phyloP scores from a whole-genome alignment of 257 asterid species.

The Lycium barbarum region DNA sequence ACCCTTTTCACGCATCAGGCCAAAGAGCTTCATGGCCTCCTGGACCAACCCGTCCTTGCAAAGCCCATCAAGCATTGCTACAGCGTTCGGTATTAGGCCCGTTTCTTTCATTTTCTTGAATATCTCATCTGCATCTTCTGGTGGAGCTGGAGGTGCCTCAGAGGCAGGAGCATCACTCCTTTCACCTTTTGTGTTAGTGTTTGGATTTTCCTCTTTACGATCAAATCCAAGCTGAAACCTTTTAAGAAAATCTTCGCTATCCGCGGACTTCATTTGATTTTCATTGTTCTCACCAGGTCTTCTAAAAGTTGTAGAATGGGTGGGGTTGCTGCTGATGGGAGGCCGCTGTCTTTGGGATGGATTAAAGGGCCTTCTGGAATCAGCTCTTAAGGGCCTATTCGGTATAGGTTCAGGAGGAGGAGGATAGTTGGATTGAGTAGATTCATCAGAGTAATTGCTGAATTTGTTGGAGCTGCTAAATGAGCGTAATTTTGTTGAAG shows the following conservation, averaged over 20 bases:
- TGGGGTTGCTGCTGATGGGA: constrained; percentile 20
- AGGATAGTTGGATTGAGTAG: constrained; percentile 3
- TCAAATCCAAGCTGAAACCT: constrained; percentile 74
- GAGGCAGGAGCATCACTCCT: constrained; percentile 26
- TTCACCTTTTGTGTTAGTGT: constrained; percentile 31
- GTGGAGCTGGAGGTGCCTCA: constrained; percentile 46
- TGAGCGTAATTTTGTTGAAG: neutral
- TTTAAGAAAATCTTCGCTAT: constrained; percentile 63
- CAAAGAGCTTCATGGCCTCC: constrained; percentile 86
- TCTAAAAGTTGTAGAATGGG: constrained; percentile 14
- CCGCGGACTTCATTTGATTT: constrained; percentile 37
- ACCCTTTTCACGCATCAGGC: constrained; percentile 85
- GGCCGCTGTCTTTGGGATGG: constrained; percentile 36
- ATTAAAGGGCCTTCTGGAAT: constrained; percentile 34
- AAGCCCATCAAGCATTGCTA: constrained; percentile 89
- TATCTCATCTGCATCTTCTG: constrained; percentile 75
- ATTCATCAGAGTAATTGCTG: neutral
- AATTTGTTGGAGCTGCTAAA: constrained; percentile 22
- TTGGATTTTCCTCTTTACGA: constrained; percentile 34
- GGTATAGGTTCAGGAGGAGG: constrained; percentile 61
- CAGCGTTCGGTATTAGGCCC: constrained; percentile 86
- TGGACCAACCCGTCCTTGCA: constrained; percentile 90
- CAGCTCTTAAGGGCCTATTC: constrained; percentile 53
- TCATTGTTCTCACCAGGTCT: constrained; percentile 34
- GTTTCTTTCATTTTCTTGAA: constrained; percentile 86